Percentiles rank a stretch among this genome's conserved stretches.
Evolutionary conservation across 2,329 filamentous ascomycete genomes (phyloP).

Genomic region (Neurospora crassa): DNA sequence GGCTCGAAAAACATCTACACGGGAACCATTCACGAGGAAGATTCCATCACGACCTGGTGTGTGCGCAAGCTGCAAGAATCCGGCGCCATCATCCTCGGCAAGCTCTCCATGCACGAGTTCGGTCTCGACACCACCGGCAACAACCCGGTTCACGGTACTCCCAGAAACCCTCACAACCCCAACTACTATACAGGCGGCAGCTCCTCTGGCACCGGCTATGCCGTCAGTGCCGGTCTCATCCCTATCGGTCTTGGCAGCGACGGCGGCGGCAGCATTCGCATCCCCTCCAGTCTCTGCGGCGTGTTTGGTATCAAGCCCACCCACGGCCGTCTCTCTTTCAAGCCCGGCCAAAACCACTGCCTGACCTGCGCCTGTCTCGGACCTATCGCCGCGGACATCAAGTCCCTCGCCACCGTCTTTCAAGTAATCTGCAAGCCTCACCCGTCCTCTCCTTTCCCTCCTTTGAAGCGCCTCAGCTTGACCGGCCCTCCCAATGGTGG

Average conservation of each 20-base stretch:
- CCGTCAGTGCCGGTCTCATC: slow-evolving; percentile 58
- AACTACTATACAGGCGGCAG: slow-evolving; percentile 69
- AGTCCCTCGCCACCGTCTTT: slow-evolving; percentile 57
- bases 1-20: slow-evolving; percentile 54
- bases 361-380: slow-evolving; percentile 56
- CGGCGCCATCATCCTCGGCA: slow-evolving; percentile 63
- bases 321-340: slow-evolving; percentile 54
- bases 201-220: slow-evolving; percentile 64
- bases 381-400: slow-evolving; percentile 57
- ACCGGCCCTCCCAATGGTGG: slow-evolving; percentile 13
- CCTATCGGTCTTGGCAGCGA: slow-evolving; percentile 65
- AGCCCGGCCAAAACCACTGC: slow-evolving; percentile 48
- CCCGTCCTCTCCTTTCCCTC: slow-evolving; percentile 45
- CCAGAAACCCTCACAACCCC: slow-evolving; percentile 64
- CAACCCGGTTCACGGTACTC: slow-evolving; percentile 64
- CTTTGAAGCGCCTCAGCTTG: slow-evolving; percentile 20
- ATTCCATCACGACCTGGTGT: slow-evolving; percentile 53
- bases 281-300: slow-evolving; percentile 63
- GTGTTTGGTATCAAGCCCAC: slow-evolving; percentile 66
- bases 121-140: slow-evolving; percentile 68
- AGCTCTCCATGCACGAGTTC: slow-evolving; percentile 68
- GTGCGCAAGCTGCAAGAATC: slow-evolving; percentile 60
- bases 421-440: slow-evolving; percentile 56
- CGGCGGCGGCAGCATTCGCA: slow-evolving; percentile 64
- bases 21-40: slow-evolving; percentile 28